A percentile compares a stretch with the other conserved stretches of the same genome.
phyloP scores from a whole-genome alignment of 1,284 basidiomycete genomes.

The Papiliotrema nemorosa region DNA sequence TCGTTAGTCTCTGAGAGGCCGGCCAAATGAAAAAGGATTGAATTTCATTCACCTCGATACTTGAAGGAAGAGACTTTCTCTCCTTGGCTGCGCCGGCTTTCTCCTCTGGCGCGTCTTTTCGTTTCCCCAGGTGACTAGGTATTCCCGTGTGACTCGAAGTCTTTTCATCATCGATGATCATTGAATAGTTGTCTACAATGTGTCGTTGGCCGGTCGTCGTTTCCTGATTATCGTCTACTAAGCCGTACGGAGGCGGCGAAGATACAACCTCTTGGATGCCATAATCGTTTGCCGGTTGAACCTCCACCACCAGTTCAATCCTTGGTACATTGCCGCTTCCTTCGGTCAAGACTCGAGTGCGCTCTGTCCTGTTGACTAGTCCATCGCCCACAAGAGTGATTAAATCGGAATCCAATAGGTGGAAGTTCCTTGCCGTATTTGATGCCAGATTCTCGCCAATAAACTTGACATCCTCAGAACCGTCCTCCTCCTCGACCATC shows the following conservation, averaged over 20 bases:
- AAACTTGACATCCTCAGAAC: too few species aligned
- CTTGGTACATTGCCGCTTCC: too few species aligned
- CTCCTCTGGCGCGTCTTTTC: conserved; percentile 2
- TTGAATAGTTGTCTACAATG: background rate
- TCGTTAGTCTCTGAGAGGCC: too few species aligned
- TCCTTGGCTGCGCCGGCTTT: background rate
- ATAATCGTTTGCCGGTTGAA: background rate
- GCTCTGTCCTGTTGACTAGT: too few species aligned
- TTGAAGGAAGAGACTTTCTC: background rate
- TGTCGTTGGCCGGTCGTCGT: background rate
- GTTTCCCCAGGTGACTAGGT: background rate
- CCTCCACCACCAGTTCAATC: background rate
- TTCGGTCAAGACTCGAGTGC: too few species aligned
- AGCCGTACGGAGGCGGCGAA: background rate
- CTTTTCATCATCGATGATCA: background rate
- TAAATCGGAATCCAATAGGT: too few species aligned
- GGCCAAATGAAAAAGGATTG: background rate
- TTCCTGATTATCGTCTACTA: background rate
- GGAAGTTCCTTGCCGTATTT: too few species aligned
- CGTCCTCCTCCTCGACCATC: background rate
- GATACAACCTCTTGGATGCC: background rate
- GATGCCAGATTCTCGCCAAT: too few species aligned
- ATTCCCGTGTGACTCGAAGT: background rate
- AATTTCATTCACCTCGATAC: background rate
- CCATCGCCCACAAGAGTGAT: too few species aligned